Conservation (phyloP, 164 flowering plant genomes). For the Magnolia sinica region DNA sequence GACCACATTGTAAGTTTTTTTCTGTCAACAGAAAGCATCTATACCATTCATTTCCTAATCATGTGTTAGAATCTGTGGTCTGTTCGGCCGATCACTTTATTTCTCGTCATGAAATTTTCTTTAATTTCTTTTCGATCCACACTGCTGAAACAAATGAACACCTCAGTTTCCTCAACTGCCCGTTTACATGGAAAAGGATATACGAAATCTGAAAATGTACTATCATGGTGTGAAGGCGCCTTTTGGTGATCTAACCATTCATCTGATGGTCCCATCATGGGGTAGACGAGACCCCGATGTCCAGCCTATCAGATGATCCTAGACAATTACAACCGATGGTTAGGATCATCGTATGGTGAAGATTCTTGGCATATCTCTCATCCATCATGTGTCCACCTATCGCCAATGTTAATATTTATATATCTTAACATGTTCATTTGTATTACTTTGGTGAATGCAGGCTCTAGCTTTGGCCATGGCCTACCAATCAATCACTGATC, state of each 20-base stretch:
- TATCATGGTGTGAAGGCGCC: too few species aligned
- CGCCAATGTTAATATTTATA: not conserved
- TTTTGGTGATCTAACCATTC: not conserved
- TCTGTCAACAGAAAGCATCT: not conserved
- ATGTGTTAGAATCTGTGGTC: not conserved
- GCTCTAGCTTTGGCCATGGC: constrained; percentile 91
- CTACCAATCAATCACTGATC: constrained; percentile 74
- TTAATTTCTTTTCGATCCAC: not conserved
- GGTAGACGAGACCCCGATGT: not conserved
- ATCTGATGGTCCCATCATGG: not conserved
- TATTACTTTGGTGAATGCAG: constrained; percentile 32
- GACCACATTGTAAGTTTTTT: constrained; percentile 75
- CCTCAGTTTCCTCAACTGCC: not conserved
- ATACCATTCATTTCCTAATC: not conserved
- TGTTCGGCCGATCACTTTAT: not conserved
- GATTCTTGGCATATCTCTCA: not conserved
- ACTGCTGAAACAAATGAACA: too few species aligned
- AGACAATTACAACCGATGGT: not conserved
- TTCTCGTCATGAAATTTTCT: not conserved
- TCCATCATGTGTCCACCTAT: not conserved
- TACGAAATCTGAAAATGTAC: too few species aligned
- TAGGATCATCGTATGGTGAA: not conserved
- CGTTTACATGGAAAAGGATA: not conserved
- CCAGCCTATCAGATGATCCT: not conserved
- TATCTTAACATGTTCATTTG: not conserved